phyloP scores from a whole-genome alignment of 2,329 filamentous ascomycete species.

The Trichophyton benhamiae region DNA sequence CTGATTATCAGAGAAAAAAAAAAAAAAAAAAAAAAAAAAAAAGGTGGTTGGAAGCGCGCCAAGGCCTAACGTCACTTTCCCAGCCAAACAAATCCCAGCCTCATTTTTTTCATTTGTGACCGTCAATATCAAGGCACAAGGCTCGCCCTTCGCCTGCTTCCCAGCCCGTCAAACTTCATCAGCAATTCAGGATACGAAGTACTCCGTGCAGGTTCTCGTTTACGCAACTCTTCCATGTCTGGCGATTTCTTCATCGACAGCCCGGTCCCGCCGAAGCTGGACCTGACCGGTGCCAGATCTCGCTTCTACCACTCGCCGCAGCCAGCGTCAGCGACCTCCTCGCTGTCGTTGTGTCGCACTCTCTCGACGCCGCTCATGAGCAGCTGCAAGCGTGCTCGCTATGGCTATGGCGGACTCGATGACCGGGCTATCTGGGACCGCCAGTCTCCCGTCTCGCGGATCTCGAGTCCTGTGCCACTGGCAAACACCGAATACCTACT shows the following conservation, averaged over 20 bases:
- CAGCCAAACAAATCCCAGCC: not conserved
- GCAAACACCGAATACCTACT: slow-evolving; percentile 30
- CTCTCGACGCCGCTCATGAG: slow-evolving; percentile 16
- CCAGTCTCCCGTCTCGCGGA: slow-evolving; percentile 13
- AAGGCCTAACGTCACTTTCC: not conserved
- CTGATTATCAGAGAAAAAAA: not conserved
- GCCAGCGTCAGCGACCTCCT: slow-evolving; percentile 27
- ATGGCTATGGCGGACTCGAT: slow-evolving; percentile 10
- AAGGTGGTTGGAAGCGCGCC: not conserved
- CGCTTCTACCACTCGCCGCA: slow-evolving; percentile 28
- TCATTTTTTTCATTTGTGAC: not conserved
- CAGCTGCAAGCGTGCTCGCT: slow-evolving; percentile 13
- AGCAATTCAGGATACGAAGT: not conserved
- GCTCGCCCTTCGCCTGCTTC: too few species aligned
- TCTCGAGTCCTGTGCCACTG: slow-evolving; percentile 26
- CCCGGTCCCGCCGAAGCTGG: slow-evolving; percentile 26
- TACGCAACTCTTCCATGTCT: slow-evolving; percentile 9
- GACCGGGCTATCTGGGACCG: slow-evolving; percentile 7
- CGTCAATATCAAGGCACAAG: not conserved
- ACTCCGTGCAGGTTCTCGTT: not conserved
- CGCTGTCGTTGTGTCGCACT: slow-evolving; percentile 27
- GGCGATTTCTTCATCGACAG: slow-evolving; percentile 25
- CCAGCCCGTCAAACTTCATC: too few species aligned
- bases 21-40: too few species aligned
- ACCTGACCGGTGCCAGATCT: slow-evolving; percentile 27